phyloP scores from a whole-genome alignment of 371 early-diverging fungal species.

The Actinomucor elegans region DNA sequence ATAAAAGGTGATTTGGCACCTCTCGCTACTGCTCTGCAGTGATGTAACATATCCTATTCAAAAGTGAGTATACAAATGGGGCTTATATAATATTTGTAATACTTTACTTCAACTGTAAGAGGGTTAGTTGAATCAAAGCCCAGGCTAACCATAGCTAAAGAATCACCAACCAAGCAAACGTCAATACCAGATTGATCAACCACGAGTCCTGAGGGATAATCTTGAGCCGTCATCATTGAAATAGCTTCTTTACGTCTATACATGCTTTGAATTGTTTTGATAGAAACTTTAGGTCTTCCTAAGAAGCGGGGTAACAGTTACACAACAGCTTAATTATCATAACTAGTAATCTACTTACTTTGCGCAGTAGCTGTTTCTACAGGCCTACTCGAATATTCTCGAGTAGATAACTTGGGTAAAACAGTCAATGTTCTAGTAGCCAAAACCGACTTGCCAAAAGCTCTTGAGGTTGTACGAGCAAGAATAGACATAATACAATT shows the following conservation, averaged over 20 bases:
- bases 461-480: neutral
- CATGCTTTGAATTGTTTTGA: conserved; percentile 74
- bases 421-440: neutral
- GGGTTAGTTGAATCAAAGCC: conserved; percentile 85
- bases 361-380: conserved; percentile 12
- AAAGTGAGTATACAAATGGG: too few species aligned
- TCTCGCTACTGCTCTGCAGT: conserved; percentile 86
- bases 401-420: neutral
- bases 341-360: conserved; percentile 11
- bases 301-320: conserved; percentile 12
- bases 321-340: neutral
- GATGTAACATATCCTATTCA: conserved; percentile 97
- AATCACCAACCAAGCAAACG: conserved; percentile 91
- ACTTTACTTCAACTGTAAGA: conserved; percentile 79
- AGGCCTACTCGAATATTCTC: conserved; percentile 24
- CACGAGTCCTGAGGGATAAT: conserved; percentile 88
- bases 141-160: conserved; percentile 93
- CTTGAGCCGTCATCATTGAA: conserved; percentile 83
- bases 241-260: conserved; percentile 76
- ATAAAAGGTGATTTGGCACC: conserved; percentile 77
- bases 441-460: neutral
- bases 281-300: conserved; percentile 77
- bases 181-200: conserved; percentile 86
- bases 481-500: neutral
- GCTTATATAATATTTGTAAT: too few species aligned